A percentile compares a stretch with the other conserved stretches of the same genome.
Evolutionary conservation across 768 basidiomycete genomes (phyloP).

Genomic region (Lactarius sp.): DNA sequence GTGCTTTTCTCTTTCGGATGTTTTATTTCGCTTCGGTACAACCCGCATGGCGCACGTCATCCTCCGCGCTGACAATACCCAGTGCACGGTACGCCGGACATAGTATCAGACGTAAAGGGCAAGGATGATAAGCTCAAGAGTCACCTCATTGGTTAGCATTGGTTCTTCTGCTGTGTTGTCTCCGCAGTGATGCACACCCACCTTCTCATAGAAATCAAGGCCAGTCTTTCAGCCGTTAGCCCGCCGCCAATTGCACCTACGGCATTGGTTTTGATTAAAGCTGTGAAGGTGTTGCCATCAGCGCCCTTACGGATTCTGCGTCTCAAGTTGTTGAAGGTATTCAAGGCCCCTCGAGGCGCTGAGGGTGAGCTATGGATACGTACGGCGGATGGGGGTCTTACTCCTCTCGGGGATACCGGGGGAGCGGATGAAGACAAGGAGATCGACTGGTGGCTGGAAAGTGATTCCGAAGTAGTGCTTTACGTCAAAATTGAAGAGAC

Average conservation of each 20-base stretch:
- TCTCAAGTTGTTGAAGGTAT: slow-evolving; percentile 45
- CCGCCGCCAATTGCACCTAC: slow-evolving; percentile 11
- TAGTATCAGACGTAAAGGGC: slow-evolving; percentile 29
- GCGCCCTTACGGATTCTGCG: slow-evolving; percentile 65
- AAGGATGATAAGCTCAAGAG: slow-evolving; percentile 49
- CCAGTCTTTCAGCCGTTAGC: slow-evolving; percentile 3
- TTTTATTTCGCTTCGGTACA: background rate
- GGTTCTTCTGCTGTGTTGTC: background rate
- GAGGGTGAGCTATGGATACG: slow-evolving; percentile 46
- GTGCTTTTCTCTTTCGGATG: background rate
- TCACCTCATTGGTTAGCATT: slow-evolving; percentile 52
- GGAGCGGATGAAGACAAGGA: slow-evolving; percentile 42
- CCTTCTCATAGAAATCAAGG: slow-evolving; percentile 24
- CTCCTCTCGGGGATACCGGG: slow-evolving; percentile 36
- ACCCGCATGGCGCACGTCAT: too few relatives aligned
- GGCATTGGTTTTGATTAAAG: slow-evolving; percentile 26
- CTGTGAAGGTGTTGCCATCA: slow-evolving; percentile 56
- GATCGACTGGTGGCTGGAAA: slow-evolving; percentile 68
- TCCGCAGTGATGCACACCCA: background rate
- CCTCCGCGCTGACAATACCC: background rate
- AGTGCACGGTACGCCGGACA: slow-evolving; percentile 58
- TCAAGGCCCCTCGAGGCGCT: slow-evolving; percentile 35
- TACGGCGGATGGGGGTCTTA: slow-evolving; percentile 45
- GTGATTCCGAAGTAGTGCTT: slow-evolving; percentile 37
- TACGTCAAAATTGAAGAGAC: slow-evolving; percentile 7